Conservation (phyloP, 2,329 filamentous ascomycete species). For the Trichoderma afroharzianum region DNA sequence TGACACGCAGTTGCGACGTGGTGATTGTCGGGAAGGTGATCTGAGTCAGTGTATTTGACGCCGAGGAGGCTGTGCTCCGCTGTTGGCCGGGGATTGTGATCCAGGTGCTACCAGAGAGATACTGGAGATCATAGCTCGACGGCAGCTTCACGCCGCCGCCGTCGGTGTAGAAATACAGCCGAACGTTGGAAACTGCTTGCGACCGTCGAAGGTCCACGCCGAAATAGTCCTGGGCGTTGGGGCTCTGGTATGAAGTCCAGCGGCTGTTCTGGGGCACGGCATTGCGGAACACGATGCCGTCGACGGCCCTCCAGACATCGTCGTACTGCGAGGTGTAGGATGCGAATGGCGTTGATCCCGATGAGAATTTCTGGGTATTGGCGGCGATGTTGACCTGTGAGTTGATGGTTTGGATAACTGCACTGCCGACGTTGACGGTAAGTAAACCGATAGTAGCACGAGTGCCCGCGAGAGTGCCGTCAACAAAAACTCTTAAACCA, state of each 20-base stretch:
- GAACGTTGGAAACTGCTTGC: neutral
- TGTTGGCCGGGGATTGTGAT: neutral
- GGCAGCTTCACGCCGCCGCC: neutral
- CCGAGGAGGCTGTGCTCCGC: neutral
- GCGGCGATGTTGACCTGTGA: neutral
- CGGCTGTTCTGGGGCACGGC: neutral
- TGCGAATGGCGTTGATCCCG: neutral
- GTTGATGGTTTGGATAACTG: neutral
- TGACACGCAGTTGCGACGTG: neutral
- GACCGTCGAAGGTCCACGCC: neutral
- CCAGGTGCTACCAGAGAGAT: neutral
- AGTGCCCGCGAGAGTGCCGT: neutral
- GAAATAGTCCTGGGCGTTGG: neutral
- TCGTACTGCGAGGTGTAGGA: neutral
- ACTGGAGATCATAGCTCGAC: neutral
- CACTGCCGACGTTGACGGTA: neutral
- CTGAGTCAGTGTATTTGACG: neutral
- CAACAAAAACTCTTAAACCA: neutral
- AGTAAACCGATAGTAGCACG: neutral
- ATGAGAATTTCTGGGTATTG: neutral
- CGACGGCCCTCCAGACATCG: neutral
- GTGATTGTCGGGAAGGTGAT: neutral
- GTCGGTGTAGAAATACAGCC: neutral
- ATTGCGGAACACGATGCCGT: neutral
- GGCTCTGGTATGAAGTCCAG: neutral